phyloP scores from a whole-genome alignment of 225 moss, liverwort and hornwort genomes.

The Sphagnum tenellum region DNA sequence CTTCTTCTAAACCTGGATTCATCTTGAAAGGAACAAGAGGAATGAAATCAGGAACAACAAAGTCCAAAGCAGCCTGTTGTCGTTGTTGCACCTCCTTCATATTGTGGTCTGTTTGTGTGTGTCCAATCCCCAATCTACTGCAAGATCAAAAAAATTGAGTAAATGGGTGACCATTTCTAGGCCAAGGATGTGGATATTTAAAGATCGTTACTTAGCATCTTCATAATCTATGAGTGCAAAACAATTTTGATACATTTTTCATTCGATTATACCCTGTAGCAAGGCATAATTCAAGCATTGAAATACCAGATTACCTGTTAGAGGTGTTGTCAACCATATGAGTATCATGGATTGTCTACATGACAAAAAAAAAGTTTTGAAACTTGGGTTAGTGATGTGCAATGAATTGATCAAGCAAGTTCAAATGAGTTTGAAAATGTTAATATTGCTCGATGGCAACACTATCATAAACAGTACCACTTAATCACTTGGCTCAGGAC shows the following conservation, averaged over 20 bases:
- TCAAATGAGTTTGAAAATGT: too few relatives aligned
- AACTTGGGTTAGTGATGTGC: too few relatives aligned
- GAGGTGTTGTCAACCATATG: too few relatives aligned
- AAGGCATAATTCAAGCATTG: too few relatives aligned
- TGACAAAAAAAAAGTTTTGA: too few relatives aligned
- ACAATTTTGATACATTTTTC: neutral
- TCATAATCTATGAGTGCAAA: neutral
- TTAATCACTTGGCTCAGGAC: too few relatives aligned
- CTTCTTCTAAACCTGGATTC: neutral
- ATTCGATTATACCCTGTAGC: neutral
- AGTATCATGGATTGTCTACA: too few relatives aligned
- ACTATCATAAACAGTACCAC: too few relatives aligned
- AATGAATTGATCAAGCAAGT: too few relatives aligned
- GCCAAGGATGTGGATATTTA: neutral
- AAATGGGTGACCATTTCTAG: neutral
- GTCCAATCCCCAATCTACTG: neutral
- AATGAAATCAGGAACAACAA: constrained; percentile 4
- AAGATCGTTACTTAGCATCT: neutral
- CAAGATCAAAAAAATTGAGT: neutral
- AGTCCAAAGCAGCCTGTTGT: neutral
- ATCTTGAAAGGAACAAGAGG: neutral
- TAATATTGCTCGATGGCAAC: too few relatives aligned
- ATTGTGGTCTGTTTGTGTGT: neutral
- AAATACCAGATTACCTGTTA: neutral
- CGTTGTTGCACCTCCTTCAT: neutral